These are phyloP conservation scores for Xenoacremonium recifei DNA, from an alignment of 2,329 filamentous ascomycete genomes.

Conservation along the genomic window DNA sequence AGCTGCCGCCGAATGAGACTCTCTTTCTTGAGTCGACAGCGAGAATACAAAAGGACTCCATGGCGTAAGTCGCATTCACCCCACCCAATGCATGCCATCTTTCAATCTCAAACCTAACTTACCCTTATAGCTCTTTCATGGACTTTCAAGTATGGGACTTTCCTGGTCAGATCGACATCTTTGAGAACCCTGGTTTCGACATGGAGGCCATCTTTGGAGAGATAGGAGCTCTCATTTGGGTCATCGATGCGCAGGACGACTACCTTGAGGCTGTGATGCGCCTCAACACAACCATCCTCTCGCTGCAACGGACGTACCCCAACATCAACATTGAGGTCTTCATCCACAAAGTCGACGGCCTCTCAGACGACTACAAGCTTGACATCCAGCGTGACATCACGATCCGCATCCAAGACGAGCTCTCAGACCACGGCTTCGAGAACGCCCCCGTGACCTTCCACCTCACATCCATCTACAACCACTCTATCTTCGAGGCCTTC, in stretches of 20 bases:
- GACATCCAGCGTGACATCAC: slow-evolving; percentile 97
- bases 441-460: slow-evolving; percentile 94
- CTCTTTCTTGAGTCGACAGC: slow-evolving; percentile 94
- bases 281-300: slow-evolving; percentile 84
- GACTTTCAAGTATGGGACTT: slow-evolving; percentile 99
- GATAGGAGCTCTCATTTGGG: slow-evolving; percentile 94
- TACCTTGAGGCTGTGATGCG: slow-evolving; percentile 88
- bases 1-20: slow-evolving; percentile 92
- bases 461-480: slow-evolving; percentile 96
- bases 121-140: slow-evolving; percentile 79
- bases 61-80: slow-evolving; percentile 66
- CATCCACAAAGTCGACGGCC: slow-evolving; percentile 97
- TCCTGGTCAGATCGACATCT: slow-evolving; percentile 86
- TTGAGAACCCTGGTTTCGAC: slow-evolving; percentile 85
- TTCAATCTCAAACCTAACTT: slow-evolving; percentile 5
- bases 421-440: slow-evolving; percentile 89
- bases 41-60: slow-evolving; percentile 88
- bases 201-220: slow-evolving; percentile 92
- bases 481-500: slow-evolving; percentile 97
- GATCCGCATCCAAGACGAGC: slow-evolving; percentile 92
- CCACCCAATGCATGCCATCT: neutral
- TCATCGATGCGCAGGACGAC: slow-evolving; percentile 97
- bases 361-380: slow-evolving; percentile 93
- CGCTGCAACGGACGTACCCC: slow-evolving; percentile 83
- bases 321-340: slow-evolving; percentile 98